Conservation (phyloP, 1,284 basidiomycete genomes). For the Pseudozyma hubeiensis region DNA sequence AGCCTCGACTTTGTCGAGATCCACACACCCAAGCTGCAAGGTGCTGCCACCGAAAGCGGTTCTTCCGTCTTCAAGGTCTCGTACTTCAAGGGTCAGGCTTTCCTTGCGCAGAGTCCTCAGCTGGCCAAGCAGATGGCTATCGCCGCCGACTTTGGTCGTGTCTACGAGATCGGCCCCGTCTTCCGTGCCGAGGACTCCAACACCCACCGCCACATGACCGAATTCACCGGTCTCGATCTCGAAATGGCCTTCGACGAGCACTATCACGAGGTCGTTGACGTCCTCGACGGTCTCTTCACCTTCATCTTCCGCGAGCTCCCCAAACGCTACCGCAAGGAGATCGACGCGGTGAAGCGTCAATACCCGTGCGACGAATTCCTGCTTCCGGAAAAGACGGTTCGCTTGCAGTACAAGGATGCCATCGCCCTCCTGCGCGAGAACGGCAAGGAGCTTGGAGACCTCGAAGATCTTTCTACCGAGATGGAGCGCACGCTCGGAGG, state of each 20-base stretch:
- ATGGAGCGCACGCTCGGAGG: slow-evolving; percentile 63
- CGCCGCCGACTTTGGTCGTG: slow-evolving; percentile 95
- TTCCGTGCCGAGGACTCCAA: slow-evolving; percentile 99
- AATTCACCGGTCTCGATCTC: slow-evolving; percentile 98
- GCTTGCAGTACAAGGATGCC: slow-evolving; percentile 64
- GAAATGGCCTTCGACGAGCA: slow-evolving; percentile 99
- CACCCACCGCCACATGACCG: slow-evolving; percentile 97
- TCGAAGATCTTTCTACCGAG: slow-evolving; percentile 67
- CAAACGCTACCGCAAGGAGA: slow-evolving; percentile 81
- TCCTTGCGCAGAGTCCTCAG: slow-evolving; percentile 95
- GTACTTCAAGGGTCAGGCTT: slow-evolving; percentile 97
- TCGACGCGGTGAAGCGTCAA: slow-evolving; percentile 83
- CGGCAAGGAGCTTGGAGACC: slow-evolving; percentile 63
- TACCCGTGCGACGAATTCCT: slow-evolving; percentile 78
- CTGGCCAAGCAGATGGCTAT: slow-evolving; percentile 99
- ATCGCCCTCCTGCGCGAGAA: slow-evolving; percentile 63
- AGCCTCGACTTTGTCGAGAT: slow-evolving; percentile 88
- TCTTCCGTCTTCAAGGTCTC: slow-evolving; percentile 97
- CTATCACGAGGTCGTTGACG: slow-evolving; percentile 80
- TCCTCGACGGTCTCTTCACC: slow-evolving; percentile 65
- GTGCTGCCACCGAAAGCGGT: slow-evolving; percentile 95
- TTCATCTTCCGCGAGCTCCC: slow-evolving; percentile 68
- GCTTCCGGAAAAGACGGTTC: slow-evolving; percentile 63
- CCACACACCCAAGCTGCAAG: slow-evolving; percentile 96
- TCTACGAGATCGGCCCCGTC: slow-evolving; percentile 93